Evolutionary conservation across 306 rosid genomes (phyloP), one percentile per base, ranked within the genome.

Genomic region (Corylus americana): DNA sequence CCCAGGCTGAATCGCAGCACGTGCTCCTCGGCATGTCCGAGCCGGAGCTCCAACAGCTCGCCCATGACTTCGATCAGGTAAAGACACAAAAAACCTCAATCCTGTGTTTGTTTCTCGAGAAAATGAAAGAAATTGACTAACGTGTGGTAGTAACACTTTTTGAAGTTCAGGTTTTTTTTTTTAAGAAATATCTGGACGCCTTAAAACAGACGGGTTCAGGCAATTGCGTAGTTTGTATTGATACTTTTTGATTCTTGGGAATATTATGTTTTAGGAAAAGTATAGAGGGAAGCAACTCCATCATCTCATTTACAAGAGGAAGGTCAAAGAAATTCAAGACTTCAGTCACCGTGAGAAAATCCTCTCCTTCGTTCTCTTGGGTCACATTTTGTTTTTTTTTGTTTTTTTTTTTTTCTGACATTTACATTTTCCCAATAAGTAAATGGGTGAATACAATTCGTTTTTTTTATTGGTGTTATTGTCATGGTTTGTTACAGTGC

Each of bases 241-340:
- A 44, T 73, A 27, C 8, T 77, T 31, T 27, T 63, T 44, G 7
- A 59, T 66, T 67, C 71, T 50, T 75, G 49, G 47, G 78, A 78
- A 29, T 58, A 69, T 49, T 83, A 55, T 78, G 73, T 58, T 63
- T 59, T 80, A 91, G 98, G 88, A 92, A 88, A 80, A 86, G 62
- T 95, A 83, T 74, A 87, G 98, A 81, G 98, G 98, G 83, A 95
- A 91, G 87, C 98, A 92, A 78, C 88, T 95, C 53, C 85, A 95
- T 79, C 98, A 95, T 84, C 90, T 95, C 31, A 80, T 95, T 79
- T 95, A 95, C 86, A 87, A 92, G 83, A 89, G 98, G 79, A 92
- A 91, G 90, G 75, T 92, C 54, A 91, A 86, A 83, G 95, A 92
- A 51, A 76, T 95, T 83, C 86, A 91, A 78, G 97, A 92, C 39